Percentiles rank a stretch among this genome's conserved stretches.
Conservation (phyloP, 192 early-diverging fungal genomes). For the Obelidium mucronatum region DNA sequence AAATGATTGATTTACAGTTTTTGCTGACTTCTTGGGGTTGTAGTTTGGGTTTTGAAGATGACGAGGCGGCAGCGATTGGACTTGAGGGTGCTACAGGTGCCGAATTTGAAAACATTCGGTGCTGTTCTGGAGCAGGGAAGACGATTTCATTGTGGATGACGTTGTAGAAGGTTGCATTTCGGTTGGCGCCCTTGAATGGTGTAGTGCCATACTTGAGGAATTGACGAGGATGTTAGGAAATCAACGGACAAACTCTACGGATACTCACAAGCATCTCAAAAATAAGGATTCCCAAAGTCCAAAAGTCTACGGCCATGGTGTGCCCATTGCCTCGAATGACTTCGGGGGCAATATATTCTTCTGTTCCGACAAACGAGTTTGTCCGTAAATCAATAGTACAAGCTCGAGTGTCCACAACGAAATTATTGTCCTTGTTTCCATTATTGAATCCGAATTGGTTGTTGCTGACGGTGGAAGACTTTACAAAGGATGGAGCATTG, state of each 20-base stretch:
- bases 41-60: too few relatives aligned
- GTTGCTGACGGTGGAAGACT: conserved; percentile 35
- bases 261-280: conserved; percentile 99
- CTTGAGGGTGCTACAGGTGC: conserved; percentile 24
- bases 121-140: conserved; percentile 66
- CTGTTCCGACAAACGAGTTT: conserved; percentile 98
- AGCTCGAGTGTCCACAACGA: conserved; percentile 35
- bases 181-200: conserved; percentile 94
- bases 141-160: conserved; percentile 81
- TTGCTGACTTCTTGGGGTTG: conserved; percentile 58
- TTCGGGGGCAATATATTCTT: conserved; percentile 99
- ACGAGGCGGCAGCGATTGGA: neutral
- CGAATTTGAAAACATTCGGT: conserved; percentile 3
- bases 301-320: conserved; percentile 95
- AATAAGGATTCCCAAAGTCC: conserved; percentile 96
- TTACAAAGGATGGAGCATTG: conserved; percentile 69
- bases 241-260: conserved; percentile 38
- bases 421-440: conserved; percentile 4
- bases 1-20: conserved; percentile 77
- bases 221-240: conserved; percentile 46
- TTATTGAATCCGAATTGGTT: neutral
- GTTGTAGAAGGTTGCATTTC: conserved; percentile 88
- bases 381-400: conserved; percentile 64
- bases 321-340: conserved; percentile 96
- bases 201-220: conserved; percentile 93